Evolutionary conservation across 805 yeast genomes (phyloP), one percentile per base, ranked within the genome.

Genomic region (Clavispora phyllophila): DNA sequence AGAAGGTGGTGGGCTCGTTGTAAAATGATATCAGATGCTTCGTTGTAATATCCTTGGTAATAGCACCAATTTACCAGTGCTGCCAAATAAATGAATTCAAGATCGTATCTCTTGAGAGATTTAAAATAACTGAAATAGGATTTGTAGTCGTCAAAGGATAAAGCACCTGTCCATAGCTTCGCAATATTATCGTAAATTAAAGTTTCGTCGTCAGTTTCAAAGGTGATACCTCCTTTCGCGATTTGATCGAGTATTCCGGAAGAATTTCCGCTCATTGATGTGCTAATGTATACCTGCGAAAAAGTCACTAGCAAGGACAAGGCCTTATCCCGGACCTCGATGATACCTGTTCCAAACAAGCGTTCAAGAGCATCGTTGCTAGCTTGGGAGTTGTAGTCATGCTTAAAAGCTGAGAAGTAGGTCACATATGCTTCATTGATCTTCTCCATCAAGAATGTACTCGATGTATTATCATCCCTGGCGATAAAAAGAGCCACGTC

Each of bases 341-440:
- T 17, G 10, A 29, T n/a, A 13, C 33, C 33, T 9, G 20, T 15
- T 9, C 33, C 20, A 15, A 29, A 5, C 20, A 29, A 29, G 12
- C 33, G 19, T 3, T 15, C 33, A 2, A 29, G 4, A 10, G 33
- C 12, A 29, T 29, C 20, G n/a, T 17, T 29, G 13, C 9, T 29
- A 9, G 19, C 33, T 29, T 29, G 20, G 3, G 13, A 17, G 9
- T 29, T 29, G 20, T 29, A 29, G 7, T 29, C 73, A 37, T 73
- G 76, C 17, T 68, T 53, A 40, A 62, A 66, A 4, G 62, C 53
- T 2, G 76, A 81, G 46, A 75, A 45, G 3, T 70, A 59, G 18
- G 61, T 50, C 26, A 70, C 61, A 46, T 75, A 76, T 23, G 61
- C 49, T 47, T 71, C 72, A 46, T 73, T 72, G 8, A 73, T 63